Percentiles rank a stretch among this genome's conserved stretches.
Conservation (phyloP, 306 rosid species). For the Cucurbita argyrosperma region DNA sequence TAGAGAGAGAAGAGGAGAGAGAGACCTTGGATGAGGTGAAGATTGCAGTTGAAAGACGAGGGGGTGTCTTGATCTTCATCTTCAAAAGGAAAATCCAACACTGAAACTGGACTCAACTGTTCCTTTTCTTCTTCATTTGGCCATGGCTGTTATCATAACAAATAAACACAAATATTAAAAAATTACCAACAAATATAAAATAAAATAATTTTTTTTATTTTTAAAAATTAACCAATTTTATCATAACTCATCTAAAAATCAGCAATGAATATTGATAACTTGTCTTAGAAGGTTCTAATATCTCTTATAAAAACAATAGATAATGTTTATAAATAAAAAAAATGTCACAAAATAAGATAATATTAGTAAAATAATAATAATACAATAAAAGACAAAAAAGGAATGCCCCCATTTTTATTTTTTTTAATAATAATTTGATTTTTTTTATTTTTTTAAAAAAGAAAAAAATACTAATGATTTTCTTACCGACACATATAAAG, state of each 20-base stretch:
- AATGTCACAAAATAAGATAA: background rate
- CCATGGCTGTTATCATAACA: constrained; percentile 33
- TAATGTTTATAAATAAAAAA: background rate
- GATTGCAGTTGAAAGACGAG: constrained; percentile 5
- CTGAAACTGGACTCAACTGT: constrained; percentile 75
- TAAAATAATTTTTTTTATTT: too few relatives aligned
- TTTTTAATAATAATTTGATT: background rate
- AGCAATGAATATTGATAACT: too few relatives aligned
- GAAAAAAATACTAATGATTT: background rate
- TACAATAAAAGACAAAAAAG: background rate
- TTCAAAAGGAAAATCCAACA: constrained; percentile 56
- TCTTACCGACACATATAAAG: background rate
- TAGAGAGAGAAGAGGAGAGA: background rate
- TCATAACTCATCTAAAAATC: too few relatives aligned
- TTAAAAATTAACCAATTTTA: too few relatives aligned
- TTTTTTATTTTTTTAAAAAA: too few relatives aligned
- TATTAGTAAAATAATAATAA: background rate
- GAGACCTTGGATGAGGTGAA: constrained; percentile 25
- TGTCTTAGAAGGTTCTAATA: too few relatives aligned
- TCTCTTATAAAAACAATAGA: background rate
- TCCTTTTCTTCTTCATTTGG: constrained; percentile 43
- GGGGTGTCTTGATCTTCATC: constrained; percentile 42
- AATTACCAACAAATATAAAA: too few relatives aligned
- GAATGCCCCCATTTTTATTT: background rate
- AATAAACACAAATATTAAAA: background rate